Evolutionary conservation across 2,329 filamentous ascomycete species (phyloP).

Genomic region (Drechslerella stenobrocha): DNA sequence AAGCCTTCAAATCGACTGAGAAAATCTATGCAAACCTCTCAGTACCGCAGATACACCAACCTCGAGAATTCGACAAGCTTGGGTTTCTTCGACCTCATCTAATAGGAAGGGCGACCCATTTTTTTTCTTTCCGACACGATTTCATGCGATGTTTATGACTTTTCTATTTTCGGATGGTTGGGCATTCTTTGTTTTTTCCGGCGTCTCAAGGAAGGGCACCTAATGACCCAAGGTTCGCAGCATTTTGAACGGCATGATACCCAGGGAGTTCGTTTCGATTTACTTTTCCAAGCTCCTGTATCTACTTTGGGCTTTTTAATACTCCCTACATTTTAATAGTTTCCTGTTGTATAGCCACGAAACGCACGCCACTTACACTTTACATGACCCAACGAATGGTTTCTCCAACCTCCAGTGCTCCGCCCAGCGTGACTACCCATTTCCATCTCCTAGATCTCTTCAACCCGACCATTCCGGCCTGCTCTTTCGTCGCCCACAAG

Average conservation of each 20-base stretch:
- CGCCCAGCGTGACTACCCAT: conserved; percentile 25
- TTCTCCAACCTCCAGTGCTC: conserved; percentile 30
- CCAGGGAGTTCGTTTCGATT: conserved; percentile 13
- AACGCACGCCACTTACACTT: background rate
- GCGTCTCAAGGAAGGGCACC: conserved; percentile 3
- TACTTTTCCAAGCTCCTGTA: conserved; percentile 12
- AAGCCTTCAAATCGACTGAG: conserved; percentile 18
- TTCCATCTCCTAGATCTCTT: conserved; percentile 47
- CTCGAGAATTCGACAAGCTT: conserved; percentile 10
- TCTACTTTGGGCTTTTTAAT: background rate
- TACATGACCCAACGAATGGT: conserved; percentile 30
- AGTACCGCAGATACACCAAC: conserved; percentile 23
- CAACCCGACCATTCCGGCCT: conserved; percentile 36
- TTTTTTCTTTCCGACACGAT: conserved; percentile 4
- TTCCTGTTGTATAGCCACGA: conserved; percentile 6
- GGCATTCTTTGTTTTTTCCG: conserved; percentile 7
- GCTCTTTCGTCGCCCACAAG: conserved; percentile 45
- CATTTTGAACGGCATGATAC: conserved; percentile 13
- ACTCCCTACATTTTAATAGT: conserved; percentile 7
- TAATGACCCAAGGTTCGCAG: conserved; percentile 5
- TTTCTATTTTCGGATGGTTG: background rate
- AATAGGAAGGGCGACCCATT: background rate
- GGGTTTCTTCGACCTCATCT: conserved; percentile 40
- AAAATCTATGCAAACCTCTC: conserved; percentile 15
- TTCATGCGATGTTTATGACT: conserved; percentile 6